Evolutionary conservation across 129 eudicot species (phyloP).

Genomic region (Escallonia herrerae): DNA sequence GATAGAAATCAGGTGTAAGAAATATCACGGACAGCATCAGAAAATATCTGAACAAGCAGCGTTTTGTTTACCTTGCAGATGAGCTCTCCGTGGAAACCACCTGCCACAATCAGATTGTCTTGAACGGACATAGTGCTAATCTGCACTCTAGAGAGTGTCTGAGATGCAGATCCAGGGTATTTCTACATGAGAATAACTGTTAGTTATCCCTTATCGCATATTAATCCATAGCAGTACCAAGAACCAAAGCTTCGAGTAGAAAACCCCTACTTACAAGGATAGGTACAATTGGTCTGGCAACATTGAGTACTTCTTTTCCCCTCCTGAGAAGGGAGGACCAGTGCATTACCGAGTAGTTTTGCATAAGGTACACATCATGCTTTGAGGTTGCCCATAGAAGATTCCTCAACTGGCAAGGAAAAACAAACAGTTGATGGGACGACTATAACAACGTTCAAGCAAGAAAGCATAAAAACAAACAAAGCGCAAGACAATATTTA

Average conservation of each 20-base stretch:
- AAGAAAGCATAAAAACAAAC: too few species aligned
- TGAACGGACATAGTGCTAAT: slow-evolving; percentile 85
- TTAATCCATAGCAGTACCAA: too few species aligned
- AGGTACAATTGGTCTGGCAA: slow-evolving; percentile 66
- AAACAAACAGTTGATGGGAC: slow-evolving; percentile 11
- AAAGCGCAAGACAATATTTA: neutral
- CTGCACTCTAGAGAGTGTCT: slow-evolving; percentile 79
- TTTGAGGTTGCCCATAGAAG: slow-evolving; percentile 92
- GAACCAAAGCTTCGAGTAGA: neutral
- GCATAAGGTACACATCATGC: slow-evolving; percentile 84
- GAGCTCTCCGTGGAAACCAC: slow-evolving; percentile 93
- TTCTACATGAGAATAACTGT: slow-evolving; percentile 26
- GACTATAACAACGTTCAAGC: neutral
- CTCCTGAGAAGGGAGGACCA: slow-evolving; percentile 77
- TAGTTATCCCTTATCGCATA: neutral
- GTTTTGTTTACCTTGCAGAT: slow-evolving; percentile 60
- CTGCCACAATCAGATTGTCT: slow-evolving; percentile 78
- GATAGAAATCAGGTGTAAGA: neutral
- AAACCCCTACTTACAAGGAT: slow-evolving; percentile 38
- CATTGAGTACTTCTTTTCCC: slow-evolving; percentile 69
- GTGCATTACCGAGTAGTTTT: slow-evolving; percentile 84
- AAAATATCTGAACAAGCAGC: neutral
- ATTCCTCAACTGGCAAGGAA: slow-evolving; percentile 62
- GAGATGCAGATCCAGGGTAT: slow-evolving; percentile 54
- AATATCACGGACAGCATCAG: neutral